Evolutionary conservation across 176 grass and related monocot genomes (phyloP).

Genomic region (Miscanthus lutarioriparius): DNA sequence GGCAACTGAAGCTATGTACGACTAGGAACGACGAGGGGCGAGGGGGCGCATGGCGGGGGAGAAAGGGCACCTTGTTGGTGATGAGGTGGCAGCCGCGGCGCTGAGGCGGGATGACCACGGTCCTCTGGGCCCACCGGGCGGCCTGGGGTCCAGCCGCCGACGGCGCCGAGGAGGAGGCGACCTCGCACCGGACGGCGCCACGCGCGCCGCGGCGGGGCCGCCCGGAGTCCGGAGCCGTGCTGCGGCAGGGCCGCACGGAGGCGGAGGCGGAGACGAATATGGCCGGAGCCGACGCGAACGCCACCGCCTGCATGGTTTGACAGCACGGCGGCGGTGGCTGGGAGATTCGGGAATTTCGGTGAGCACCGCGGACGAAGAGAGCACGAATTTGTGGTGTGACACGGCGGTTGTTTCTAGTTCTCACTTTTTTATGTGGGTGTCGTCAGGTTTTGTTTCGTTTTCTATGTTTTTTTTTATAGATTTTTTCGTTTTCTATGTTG

Average conservation of each 20-base stretch:
- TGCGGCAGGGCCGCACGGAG: neutral
- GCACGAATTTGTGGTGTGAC: neutral
- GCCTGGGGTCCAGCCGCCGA: conserved; percentile 46
- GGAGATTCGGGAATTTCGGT: neutral
- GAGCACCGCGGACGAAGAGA: neutral
- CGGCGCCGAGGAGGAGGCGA: conserved; percentile 35
- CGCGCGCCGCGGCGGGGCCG: conserved; percentile 22
- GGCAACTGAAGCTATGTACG: neutral
- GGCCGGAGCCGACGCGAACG: conserved; percentile 10
- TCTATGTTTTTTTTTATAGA: neutral
- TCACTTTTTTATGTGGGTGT: conserved; percentile 14
- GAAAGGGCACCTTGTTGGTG: conserved; percentile 56
- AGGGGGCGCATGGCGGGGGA: neutral
- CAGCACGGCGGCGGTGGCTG: neutral
- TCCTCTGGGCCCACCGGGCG: conserved; percentile 86
- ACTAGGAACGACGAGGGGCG: neutral
- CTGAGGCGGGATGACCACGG: conserved; percentile 76
- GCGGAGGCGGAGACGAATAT: conserved; percentile 1
- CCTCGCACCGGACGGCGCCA: conserved; percentile 45
- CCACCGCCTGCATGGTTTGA: conserved; percentile 20
- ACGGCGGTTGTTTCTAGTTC: neutral
- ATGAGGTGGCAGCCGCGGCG: conserved; percentile 94
- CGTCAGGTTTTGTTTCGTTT: neutral
- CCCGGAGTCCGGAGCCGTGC: neutral
- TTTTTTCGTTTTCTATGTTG: neutral